Conservation (phyloP, 805 yeast species). For the Candida incommunis region DNA sequence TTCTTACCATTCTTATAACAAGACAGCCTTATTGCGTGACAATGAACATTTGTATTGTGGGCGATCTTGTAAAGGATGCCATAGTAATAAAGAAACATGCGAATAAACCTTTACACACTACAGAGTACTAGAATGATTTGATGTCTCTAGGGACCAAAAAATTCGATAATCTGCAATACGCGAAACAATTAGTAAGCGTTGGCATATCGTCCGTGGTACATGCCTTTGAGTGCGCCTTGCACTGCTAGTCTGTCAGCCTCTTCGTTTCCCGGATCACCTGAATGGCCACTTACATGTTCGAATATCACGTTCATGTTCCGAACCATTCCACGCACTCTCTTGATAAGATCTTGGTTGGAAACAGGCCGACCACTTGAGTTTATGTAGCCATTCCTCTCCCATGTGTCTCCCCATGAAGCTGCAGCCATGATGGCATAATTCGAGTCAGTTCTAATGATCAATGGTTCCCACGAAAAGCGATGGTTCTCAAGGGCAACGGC, state of each 20-base stretch:
- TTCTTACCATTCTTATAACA: too few species aligned
- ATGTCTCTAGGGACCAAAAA: too few species aligned
- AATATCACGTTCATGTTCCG: slow-evolving; percentile 26
- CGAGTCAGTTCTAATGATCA: slow-evolving; percentile 52
- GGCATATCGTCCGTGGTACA: too few species aligned
- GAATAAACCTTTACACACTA: too few species aligned
- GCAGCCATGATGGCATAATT: slow-evolving; percentile 44
- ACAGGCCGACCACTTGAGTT: slow-evolving; percentile 32
- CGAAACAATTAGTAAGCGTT: too few species aligned
- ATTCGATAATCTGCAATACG: too few species aligned
- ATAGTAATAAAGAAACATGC: too few species aligned
- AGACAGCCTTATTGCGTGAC: too few species aligned
- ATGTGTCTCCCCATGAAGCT: slow-evolving; percentile 39
- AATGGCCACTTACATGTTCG: slow-evolving; percentile 60
- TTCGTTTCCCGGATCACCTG: slow-evolving; percentile 57
- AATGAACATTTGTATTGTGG: too few species aligned
- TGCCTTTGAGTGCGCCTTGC: too few species aligned
- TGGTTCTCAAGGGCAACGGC: slow-evolving; percentile 34
- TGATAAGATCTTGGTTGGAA: slow-evolving; percentile 38
- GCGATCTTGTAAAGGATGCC: too few species aligned
- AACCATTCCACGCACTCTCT: slow-evolving; percentile 19
- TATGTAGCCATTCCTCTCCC: slow-evolving; percentile 44
- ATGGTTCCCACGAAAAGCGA: slow-evolving; percentile 19
- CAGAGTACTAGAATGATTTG: too few species aligned
- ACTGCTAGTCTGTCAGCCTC: slow-evolving; percentile 66